Conservation (phyloP, 768 basidiomycete species). For the Chlorophyllum brunneum region DNA sequence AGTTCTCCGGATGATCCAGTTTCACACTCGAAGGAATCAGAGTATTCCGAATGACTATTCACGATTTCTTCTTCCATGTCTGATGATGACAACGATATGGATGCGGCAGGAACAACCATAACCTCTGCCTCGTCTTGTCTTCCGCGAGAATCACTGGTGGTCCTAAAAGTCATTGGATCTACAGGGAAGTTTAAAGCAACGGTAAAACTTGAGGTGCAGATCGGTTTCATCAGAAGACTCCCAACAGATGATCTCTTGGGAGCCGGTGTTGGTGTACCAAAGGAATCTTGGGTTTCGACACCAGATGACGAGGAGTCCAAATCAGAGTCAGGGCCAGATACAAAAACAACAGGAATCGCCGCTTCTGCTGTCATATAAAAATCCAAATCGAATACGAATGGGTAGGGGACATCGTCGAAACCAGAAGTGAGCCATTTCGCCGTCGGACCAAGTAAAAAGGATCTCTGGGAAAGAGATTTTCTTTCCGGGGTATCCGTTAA, state of each 20-base stretch:
- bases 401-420: conserved; percentile 4
- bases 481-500: no score
- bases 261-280: neutral
- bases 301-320: neutral
- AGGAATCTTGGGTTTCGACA: neutral
- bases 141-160: no score
- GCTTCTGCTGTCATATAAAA: neutral
- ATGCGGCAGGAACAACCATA: no score
- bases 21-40: neutral
- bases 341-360: neutral
- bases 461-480: no score
- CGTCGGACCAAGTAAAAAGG: no score
- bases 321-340: neutral
- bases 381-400: conserved; percentile 6
- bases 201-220: no score
- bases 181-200: no score
- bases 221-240: neutral
- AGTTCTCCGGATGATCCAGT: no score
- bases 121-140: no score
- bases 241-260: neutral
- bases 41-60: neutral
- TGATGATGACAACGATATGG: no score
- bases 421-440: no score
- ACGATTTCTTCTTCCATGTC: neutral
- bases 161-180: no score